Base-by-base conservation (phyloP, 2,329 filamentous ascomycete species). In the Fusarium devonianum region DNA sequence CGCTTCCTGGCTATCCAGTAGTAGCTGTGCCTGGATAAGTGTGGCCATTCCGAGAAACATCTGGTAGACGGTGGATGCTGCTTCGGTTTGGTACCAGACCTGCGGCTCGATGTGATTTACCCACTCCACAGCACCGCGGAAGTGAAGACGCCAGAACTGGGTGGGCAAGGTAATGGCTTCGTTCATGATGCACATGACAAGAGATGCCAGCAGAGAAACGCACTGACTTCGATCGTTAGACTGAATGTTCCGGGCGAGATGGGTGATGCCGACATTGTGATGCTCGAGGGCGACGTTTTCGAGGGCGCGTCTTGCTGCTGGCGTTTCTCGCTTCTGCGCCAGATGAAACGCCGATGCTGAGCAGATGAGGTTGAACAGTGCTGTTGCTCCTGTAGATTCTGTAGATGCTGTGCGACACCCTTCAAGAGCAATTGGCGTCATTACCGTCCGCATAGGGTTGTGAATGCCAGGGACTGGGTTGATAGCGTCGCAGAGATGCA, bases 81-180 rank as follows among this genome's bases (percentile, higher is more conserved):
- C 49, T 11, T 63, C 62, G 3, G 36, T 60, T 9, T 51, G 46
- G 12, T 63, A 48, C 62, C 62, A 64, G 3, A 65, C 50, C 4
- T 65, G 62, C 0, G 62, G 59, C 12, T 63, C 57, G 2, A 64
- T 64, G 13, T 64, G 62, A 12, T 65, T 65, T 5, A 65, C 62
- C 62, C 62, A 64, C 16, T 64, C 62, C 1, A 64, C 60, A 0
- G 62, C 60, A 1, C 62, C 62, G 0, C 62, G 57, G 10, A 64
- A 60, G 43, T 64, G 62, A 10, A 63, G 18, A 0, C 57, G 59
- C 62, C 62, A 64, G 17, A 65, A 65, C 0, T 52, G 52, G 1
- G 62, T 61, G 0, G 62, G 62, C 2, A 63, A 12, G 0, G 62
- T 63, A n/a, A 64, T 60, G 3, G 60, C 62, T 33, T 64, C 62